Percentiles rank a stretch among this genome's conserved stretches.
Evolutionary conservation across 768 basidiomycete genomes (phyloP).

Genomic region (Macrolepiota fuliginosa): DNA sequence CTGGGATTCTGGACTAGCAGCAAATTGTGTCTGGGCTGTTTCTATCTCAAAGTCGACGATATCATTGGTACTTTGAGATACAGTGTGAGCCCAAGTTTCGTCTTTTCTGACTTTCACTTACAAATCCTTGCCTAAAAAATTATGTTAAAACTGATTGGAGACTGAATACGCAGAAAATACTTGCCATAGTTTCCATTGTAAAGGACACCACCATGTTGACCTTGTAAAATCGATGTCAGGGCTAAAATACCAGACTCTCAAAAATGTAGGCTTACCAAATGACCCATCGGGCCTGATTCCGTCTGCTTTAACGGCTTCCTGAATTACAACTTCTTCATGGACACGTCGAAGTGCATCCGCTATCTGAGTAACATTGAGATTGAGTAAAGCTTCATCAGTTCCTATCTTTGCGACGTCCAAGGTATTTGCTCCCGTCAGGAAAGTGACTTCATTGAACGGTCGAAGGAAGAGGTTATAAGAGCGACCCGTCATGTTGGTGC

Average conservation of each 20-base stretch:
- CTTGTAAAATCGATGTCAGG: constrained; percentile 19
- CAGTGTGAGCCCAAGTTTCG: not conserved
- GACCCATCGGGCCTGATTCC: constrained; percentile 57
- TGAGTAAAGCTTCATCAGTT: constrained; percentile 46
- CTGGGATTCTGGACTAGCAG: constrained; percentile 39
- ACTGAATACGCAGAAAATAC: constrained; percentile 10
- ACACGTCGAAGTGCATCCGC: constrained; percentile 47
- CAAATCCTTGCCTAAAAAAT: constrained; percentile 41
- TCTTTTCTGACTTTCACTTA: not conserved
- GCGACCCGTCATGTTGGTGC: constrained; percentile 48
- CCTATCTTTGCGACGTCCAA: constrained; percentile 65
- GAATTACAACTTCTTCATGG: constrained; percentile 51
- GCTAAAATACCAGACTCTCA: not conserved
- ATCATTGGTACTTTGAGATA: constrained; percentile 47
- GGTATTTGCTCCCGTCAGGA: constrained; percentile 62
- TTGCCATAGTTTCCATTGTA: constrained; percentile 73
- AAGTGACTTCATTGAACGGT: constrained; percentile 41
- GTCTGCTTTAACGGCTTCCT: constrained; percentile 47
- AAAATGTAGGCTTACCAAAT: constrained; percentile 31
- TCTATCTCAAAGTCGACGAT: constrained; percentile 60
- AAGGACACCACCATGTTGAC: constrained; percentile 61
- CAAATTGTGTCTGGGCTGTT: constrained; percentile 57
- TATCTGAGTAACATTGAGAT: constrained; percentile 41
- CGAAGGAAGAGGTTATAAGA: constrained; percentile 47
- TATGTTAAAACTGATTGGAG: not conserved